These are phyloP conservation scores for Endocalyx cinctus DNA, from an alignment of 2,329 filamentous ascomycete genomes.

Conservation along the genomic window DNA sequence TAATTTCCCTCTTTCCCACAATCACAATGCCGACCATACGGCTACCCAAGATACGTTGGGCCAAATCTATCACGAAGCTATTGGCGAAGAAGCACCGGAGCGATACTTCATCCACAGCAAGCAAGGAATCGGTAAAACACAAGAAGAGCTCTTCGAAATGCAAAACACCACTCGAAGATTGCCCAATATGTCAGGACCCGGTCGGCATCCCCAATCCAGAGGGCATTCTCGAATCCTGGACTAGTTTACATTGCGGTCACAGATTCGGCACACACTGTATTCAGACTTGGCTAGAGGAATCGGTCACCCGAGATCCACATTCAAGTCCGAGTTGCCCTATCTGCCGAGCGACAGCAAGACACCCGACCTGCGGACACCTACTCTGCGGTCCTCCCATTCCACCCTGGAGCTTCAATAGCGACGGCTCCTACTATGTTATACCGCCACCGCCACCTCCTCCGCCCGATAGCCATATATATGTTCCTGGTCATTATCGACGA, in stretches of 20 bases:
- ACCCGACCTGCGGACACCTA: constrained; percentile 27
- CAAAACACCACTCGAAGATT: constrained; percentile 27
- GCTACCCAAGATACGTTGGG: no score
- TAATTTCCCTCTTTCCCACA: no score
- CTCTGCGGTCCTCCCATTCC: constrained; percentile 16
- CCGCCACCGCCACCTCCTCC: neutral
- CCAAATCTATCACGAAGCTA: no score
- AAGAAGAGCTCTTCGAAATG: no score
- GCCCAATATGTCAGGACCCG: constrained; percentile 40
- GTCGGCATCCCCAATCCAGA: constrained; percentile 33
- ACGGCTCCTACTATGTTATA: neutral
- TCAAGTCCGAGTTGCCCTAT: constrained; percentile 33
- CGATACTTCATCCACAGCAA: no score
- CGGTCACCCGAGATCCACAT: constrained; percentile 29
- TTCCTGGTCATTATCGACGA: no score
- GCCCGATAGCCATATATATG: neutral
- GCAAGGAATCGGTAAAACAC: no score
- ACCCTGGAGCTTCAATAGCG: constrained; percentile 2
- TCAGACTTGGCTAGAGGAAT: constrained; percentile 36
- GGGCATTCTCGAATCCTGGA: constrained; percentile 35
- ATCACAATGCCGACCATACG: no score
- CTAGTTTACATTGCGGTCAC: constrained; percentile 37
- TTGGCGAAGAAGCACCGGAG: no score
- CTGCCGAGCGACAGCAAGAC: constrained; percentile 31
- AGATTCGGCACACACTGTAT: constrained; percentile 39